Evolutionary conservation across 345 rosid species (phyloP).

Genomic region (Eutrema japonicum): DNA sequence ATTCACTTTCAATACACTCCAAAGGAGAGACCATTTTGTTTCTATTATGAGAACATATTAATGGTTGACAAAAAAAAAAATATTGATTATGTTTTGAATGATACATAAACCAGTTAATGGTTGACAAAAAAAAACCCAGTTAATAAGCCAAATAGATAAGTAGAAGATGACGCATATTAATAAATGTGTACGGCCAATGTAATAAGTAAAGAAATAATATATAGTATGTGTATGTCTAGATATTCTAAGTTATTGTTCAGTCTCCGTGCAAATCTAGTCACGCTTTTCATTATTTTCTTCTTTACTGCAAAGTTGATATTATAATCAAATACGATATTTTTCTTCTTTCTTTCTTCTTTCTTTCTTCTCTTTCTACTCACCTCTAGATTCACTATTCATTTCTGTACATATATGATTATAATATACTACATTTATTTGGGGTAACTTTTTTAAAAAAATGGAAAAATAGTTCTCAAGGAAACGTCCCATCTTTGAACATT

Average conservation of each 20-base stretch:
- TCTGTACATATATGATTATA: conserved; percentile 18
- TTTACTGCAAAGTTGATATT: conserved; percentile 28
- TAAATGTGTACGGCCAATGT: neutral
- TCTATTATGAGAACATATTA: neutral
- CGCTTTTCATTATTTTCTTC: neutral
- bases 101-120: too few relatives aligned
- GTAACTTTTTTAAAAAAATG: neutral
- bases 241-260: conserved; percentile 23
- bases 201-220: neutral
- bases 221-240: neutral
- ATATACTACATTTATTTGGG: neutral
- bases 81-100: too few relatives aligned
- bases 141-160: neutral
- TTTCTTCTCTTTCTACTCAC: conserved; percentile 4
- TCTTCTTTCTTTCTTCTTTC: neutral
- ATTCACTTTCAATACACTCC: too few relatives aligned
- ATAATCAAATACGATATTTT: neutral
- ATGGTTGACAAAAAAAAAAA: too few relatives aligned
- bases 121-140: neutral
- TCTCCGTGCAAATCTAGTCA: conserved; percentile 44
- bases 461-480: conserved; percentile 8
- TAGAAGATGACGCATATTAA: neutral
- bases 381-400: conserved; percentile 16
- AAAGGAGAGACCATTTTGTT: neutral
- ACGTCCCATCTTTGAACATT: conserved; percentile 42